phyloP scores from a whole-genome alignment of 306 rosid species.

The Casuarina equisetifolia region DNA sequence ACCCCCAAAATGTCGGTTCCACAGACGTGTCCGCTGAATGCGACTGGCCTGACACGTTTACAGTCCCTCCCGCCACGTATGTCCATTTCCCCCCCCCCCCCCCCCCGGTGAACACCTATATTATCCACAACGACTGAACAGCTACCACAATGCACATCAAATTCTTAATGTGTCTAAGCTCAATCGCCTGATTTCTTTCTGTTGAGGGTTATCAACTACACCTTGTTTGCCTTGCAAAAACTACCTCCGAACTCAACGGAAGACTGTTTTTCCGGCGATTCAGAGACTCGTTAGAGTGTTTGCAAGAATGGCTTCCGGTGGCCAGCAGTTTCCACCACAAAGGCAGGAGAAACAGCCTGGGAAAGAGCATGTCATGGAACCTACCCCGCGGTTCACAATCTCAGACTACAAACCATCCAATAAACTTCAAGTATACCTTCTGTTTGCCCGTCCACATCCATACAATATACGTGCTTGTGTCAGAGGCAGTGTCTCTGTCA shows the following conservation, averaged over 20 bases:
- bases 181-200: conserved; percentile 10
- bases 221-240: conserved; percentile 9
- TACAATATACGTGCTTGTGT: not conserved
- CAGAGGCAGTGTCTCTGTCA: no score
- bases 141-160: not conserved
- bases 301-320: conserved; percentile 66
- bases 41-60: conserved; percentile 11
- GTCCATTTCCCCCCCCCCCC: conserved; percentile 30
- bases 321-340: conserved; percentile 54
- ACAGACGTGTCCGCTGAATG: conserved; percentile 16
- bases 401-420: conserved; percentile 67
- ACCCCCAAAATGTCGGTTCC: not conserved
- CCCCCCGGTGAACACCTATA: not conserved
- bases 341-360: conserved; percentile 71
- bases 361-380: conserved; percentile 73
- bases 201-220: conserved; percentile 13
- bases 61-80: conserved; percentile 30
- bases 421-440: conserved; percentile 52
- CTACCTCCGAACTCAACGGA: not conserved
- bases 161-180: not conserved
- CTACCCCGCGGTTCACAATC: conserved; percentile 60
- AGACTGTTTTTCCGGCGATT: conserved; percentile 15
- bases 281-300: conserved; percentile 19
- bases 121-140: not conserved
- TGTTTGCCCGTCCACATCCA: not conserved